A percentile compares a stretch with the other conserved stretches of the same genome.
These are phyloP conservation scores for Porcisia deanei DNA, from an alignment of 208 protist species.

Conservation along the genomic window DNA sequence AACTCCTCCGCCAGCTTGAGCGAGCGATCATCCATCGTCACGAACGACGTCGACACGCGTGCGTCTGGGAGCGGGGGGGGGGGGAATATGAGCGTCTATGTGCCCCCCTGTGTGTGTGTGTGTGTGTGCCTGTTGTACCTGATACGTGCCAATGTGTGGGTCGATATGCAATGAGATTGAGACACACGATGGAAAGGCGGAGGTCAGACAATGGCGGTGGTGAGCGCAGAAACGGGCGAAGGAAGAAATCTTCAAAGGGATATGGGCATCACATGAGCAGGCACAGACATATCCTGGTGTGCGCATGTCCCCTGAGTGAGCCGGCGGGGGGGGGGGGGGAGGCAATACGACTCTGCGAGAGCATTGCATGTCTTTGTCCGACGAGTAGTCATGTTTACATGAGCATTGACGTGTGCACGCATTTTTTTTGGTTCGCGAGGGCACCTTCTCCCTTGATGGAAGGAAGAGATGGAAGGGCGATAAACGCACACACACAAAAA, in stretches of 20 bases:
- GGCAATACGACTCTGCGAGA: neutral
- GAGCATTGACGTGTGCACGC: neutral
- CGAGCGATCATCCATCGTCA: constrained; percentile 48
- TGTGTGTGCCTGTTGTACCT: neutral
- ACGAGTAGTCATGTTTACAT: neutral
- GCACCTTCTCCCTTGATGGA: too few species aligned
- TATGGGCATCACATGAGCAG: neutral
- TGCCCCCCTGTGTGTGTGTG: neutral
- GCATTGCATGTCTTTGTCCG: neutral
- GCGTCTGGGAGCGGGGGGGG: too few species aligned
- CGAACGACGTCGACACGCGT: neutral
- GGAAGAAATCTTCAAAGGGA: neutral
- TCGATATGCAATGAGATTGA: neutral
- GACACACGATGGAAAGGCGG: neutral
- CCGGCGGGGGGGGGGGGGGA: neutral
- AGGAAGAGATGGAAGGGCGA: neutral
- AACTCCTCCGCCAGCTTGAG: constrained; percentile 48
- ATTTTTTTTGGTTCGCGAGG: too few species aligned
- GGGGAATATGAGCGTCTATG: too few species aligned
- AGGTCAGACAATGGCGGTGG: neutral
- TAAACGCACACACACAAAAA: neutral
- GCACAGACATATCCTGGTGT: neutral
- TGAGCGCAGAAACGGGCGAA: neutral
- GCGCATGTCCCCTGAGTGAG: neutral
- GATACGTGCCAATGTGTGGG: neutral